A percentile compares a stretch with the other conserved stretches of the same genome.
These are phyloP conservation scores for Penicillium frequentans DNA, from an alignment of 2,329 filamentous ascomycete genomes.

Conservation along the genomic window DNA sequence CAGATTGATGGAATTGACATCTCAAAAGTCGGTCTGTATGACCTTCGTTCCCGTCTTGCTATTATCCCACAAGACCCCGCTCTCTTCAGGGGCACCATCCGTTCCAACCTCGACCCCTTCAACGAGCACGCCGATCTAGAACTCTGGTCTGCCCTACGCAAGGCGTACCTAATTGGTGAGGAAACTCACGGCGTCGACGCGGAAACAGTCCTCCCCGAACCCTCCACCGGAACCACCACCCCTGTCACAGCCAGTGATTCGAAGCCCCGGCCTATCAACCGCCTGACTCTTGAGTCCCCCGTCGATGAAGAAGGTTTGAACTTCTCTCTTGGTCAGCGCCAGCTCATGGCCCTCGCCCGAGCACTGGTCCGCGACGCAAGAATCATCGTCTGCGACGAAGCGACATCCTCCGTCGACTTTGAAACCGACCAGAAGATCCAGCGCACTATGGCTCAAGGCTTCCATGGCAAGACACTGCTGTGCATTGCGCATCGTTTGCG, in stretches of 20 bases:
- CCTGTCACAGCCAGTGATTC: slow-evolving; percentile 34
- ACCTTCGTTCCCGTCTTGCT: slow-evolving; percentile 44
- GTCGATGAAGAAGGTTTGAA: slow-evolving; percentile 96
- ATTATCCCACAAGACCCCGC: slow-evolving; percentile 50
- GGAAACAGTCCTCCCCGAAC: slow-evolving; percentile 31
- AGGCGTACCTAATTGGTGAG: slow-evolving; percentile 48
- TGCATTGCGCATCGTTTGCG: slow-evolving; percentile 91
- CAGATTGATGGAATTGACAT: slow-evolving; percentile 48
- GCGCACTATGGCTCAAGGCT: slow-evolving; percentile 78
- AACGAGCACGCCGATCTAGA: slow-evolving; percentile 47
- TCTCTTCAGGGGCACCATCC: slow-evolving; percentile 45
- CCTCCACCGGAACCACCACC: slow-evolving; percentile 32
- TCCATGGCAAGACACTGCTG: slow-evolving; percentile 81
- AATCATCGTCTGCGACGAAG: slow-evolving; percentile 97
- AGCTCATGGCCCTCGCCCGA: slow-evolving; percentile 90
- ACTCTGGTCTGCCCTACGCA: slow-evolving; percentile 48
- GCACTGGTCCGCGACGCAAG: slow-evolving; percentile 83
- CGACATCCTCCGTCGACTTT: slow-evolving; percentile 89
- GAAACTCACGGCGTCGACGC: slow-evolving; percentile 47
- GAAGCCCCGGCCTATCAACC: slow-evolving; percentile 41
- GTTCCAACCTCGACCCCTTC: slow-evolving; percentile 48
- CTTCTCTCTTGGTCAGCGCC: slow-evolving; percentile 91
- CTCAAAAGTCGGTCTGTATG: slow-evolving; percentile 39
- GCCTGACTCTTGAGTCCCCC: slow-evolving; percentile 64
- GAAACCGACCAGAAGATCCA: slow-evolving; percentile 97